These are phyloP conservation scores for Lachnellula occidentalis DNA, from an alignment of 2,329 filamentous ascomycete species.

Conservation along the genomic window DNA sequence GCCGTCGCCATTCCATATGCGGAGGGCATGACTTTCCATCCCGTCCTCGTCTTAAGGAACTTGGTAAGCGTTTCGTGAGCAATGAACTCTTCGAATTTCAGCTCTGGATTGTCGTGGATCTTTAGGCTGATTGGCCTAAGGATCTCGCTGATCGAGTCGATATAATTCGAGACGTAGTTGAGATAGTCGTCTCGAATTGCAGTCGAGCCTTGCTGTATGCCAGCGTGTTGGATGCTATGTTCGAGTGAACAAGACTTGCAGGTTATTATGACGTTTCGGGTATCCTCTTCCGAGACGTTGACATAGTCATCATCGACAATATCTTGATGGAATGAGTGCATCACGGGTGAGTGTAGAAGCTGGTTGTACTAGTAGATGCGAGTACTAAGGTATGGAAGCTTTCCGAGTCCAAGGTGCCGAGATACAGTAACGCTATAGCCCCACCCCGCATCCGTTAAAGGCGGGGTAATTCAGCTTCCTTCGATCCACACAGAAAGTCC, in stretches of 20 bases:
- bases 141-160: slow-evolving; percentile 35
- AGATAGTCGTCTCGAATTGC: slow-evolving; percentile 16
- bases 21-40: slow-evolving; percentile 46
- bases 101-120: slow-evolving; percentile 45
- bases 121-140: slow-evolving; percentile 44
- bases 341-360: background rate
- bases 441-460: too few species aligned
- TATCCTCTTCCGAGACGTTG: background rate
- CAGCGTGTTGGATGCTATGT: background rate
- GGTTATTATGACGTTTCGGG: background rate
- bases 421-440: too few species aligned
- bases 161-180: slow-evolving; percentile 33
- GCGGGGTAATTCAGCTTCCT: too few species aligned
- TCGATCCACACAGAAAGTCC: too few species aligned
- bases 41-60: slow-evolving; percentile 39
- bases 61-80: slow-evolving; percentile 46
- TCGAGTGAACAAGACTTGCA: background rate
- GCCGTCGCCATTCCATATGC: slow-evolving; percentile 48
- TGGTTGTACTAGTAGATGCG: background rate
- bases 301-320: background rate
- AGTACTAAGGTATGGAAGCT: too few species aligned
- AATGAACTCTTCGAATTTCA: slow-evolving; percentile 44
- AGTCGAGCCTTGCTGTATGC: background rate
- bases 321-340: background rate
- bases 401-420: too few species aligned